Base-by-base conservation (phyloP, 208 protist species). In the Phytomonas francai region DNA sequence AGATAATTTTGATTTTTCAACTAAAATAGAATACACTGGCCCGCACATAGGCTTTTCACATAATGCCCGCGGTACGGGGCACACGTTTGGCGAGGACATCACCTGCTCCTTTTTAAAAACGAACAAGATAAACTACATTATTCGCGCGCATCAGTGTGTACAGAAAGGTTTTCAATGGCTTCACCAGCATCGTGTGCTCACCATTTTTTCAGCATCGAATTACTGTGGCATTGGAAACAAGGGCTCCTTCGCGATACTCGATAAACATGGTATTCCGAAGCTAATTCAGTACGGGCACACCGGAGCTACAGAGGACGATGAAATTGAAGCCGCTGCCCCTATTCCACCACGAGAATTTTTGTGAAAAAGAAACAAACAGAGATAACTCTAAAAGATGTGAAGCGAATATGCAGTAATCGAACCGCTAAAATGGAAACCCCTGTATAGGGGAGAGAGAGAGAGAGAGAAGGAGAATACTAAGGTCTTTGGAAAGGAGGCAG, bases 201-300 rank as follows among this genome's bases (percentile, higher is more conserved):
- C 99, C 0, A 66, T 99, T 8, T 99, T 99, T 82, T 99, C 97
- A 0, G 98, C 99, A 0, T 97, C 98, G 16, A 99, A 99, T 81
- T 99, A 99, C 85, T 99, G 98, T 76, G 98, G 98, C 63, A 97
- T 99, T 76, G 97, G 99, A 63, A 99, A 99, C 78, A 97, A 98
- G 25, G 99, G 98, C 1, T 97, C 98, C 2, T 97, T 99, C 36
- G 73, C 94, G 30, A 76, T 91, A 63, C 62, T 95, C 4, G 80
- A 92, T 63, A 64, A 45, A 2, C 25, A 68, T 9, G 83, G 83
- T 22, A 68, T 71, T 12, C 83, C 83, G 19, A 71, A 76, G 29
- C 29, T 91, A 5, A 67, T 88, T 60, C 89, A 94, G 77, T 95
- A 93, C 67, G 74, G 87, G 65, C 54, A 32, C 29, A 56, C 59